Evolutionary conservation across 1,139 yeast species (phyloP).

Genomic region (Hyphopichia buzzinii): DNA sequence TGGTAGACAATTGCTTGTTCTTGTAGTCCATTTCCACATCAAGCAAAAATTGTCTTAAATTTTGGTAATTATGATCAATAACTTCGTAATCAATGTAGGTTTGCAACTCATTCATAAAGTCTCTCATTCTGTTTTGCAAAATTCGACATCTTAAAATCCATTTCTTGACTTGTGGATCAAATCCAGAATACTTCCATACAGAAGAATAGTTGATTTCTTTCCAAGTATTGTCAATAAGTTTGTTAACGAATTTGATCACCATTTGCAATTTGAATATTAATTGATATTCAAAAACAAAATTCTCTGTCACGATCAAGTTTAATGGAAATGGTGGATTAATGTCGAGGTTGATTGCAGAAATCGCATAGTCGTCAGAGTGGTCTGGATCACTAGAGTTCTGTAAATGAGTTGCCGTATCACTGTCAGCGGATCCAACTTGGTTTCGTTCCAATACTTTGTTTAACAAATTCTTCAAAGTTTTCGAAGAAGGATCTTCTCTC

Average conservation of each 20-base stretch:
- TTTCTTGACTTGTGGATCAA: conserved; percentile 39
- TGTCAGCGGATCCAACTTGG: conserved; percentile 12
- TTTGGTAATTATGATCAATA: conserved; percentile 54
- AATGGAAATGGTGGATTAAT: conserved; percentile 81
- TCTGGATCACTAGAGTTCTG: conserved; percentile 35
- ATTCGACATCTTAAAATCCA: conserved; percentile 61
- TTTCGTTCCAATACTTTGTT: conserved; percentile 35
- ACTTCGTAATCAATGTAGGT: conserved; percentile 61
- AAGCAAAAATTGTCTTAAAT: conserved; percentile 29
- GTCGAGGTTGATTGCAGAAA: conserved; percentile 56
- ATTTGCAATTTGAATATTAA: conserved; percentile 71
- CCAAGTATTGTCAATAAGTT: conserved; percentile 68
- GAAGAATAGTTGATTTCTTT: conserved; percentile 62
- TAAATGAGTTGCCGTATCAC: conserved; percentile 11
- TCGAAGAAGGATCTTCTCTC: conserved; percentile 35
- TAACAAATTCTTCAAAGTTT: conserved; percentile 33
- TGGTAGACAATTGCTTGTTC: not conserved
- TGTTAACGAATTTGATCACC: conserved; percentile 60
- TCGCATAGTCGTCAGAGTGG: conserved; percentile 38
- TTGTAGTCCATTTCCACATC: conserved; percentile 11
- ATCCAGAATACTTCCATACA: conserved; percentile 60
- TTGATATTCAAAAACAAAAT: conserved; percentile 76
- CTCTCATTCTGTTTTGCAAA: conserved; percentile 61
- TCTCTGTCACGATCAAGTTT: conserved; percentile 68
- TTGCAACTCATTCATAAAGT: conserved; percentile 55